Evolutionary conservation across 2,329 filamentous ascomycete species (phyloP), one percentile per base, ranked within the genome.

Genomic region (Sordariomycetes sp.): DNA sequence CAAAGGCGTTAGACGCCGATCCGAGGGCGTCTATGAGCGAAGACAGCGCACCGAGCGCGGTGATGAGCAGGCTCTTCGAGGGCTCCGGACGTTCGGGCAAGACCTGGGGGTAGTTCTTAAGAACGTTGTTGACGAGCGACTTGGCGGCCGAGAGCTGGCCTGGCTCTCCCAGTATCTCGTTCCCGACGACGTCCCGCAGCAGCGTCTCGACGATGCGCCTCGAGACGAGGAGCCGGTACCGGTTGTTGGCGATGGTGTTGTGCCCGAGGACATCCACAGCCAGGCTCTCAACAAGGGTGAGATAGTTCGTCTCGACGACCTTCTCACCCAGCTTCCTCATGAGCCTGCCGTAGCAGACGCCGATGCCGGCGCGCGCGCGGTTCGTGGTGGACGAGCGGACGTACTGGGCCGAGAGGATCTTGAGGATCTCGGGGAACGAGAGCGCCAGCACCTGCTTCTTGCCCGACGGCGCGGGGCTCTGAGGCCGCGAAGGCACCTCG

Each of bases 21-120:
- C 92, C 93, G 3, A 99, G 78, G 0, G 83, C 87, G 48, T 80
- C 78, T 61, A 97, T 88, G 37, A 99, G 76, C 3, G 90, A 88
- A 1, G 88, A 82, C 6, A 97, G 74, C 1, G 91, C 87, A 64
- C 88, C 89, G 32, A 99, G 75, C 8, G 91, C 81, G 18, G 87
- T 86, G 54, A 90, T 87, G 46, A 99, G 74, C 1, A 87, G 87
- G 65, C 95, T 86, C 71, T 99, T 99, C 54, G 85, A 87, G 7
- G 94, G 94, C 69, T 97, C 93, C 1, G 88, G 83, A 48, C 89
- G 83, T 69, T 97, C 93, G 65, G 92, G 89, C 54, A 96, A 74
- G 5, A 87, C 87, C 69, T 96, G 90, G 0, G 94, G 93, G 64
- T 96, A 97, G 69, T 97, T 94, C 69, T 96, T 97, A 54, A 99